phyloP scores from a whole-genome alignment of 345 rosid species.

The Psidium friedrichsthalianum region DNA sequence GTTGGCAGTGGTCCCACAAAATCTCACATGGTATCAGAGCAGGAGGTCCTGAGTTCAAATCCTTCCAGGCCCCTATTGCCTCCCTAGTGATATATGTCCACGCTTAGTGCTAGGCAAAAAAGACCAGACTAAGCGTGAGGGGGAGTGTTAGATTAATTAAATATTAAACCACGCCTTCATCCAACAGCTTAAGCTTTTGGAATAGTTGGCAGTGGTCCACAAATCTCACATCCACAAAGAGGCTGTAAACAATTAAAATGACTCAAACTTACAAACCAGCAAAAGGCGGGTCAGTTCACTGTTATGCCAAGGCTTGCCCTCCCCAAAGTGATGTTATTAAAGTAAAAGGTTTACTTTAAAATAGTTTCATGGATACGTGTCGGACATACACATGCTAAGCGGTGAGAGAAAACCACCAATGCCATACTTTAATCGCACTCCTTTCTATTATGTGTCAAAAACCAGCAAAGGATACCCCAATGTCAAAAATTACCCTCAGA shows the following conservation, averaged over 20 bases:
- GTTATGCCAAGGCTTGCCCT: neutral
- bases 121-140: no score
- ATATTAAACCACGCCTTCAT: no score
- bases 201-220: no score
- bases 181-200: no score
- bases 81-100: no score
- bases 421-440: neutral
- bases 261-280: neutral
- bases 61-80: no score
- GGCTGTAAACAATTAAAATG: neutral
- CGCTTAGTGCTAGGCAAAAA: no score
- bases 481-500: neutral
- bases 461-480: neutral
- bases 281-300: neutral
- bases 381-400: neutral
- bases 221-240: no score
- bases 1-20: no score
- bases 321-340: neutral
- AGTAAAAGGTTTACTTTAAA: neutral
- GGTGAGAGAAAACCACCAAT: neutral
- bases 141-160: no score
- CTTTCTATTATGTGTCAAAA: neutral
- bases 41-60: no score
- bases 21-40: no score
- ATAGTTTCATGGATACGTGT: neutral